Conservation (phyloP, 2,329 filamentous ascomycete species). For the Xylariaceae sp. region DNA sequence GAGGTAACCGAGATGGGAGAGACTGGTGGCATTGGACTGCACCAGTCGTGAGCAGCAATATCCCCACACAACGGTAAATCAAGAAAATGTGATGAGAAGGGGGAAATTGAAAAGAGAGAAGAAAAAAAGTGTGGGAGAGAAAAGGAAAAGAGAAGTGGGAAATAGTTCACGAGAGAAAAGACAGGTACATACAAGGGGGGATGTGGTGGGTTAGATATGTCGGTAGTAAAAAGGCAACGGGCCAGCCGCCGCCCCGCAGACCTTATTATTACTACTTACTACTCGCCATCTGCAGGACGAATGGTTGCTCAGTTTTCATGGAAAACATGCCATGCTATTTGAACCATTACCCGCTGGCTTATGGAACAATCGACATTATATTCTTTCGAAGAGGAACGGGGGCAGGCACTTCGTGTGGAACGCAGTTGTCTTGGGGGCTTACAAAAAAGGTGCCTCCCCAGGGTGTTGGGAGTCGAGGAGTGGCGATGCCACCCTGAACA, state of each 20-base stretch:
- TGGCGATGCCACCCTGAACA: slow-evolving; percentile 12
- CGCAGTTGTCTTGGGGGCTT: not conserved
- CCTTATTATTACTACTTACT: slow-evolving; percentile 22
- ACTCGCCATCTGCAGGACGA: no score
- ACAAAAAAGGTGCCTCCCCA: not conserved
- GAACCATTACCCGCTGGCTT: no score
- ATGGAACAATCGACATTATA: no score
- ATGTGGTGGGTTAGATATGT: slow-evolving; percentile 32
- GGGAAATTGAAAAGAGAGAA: slow-evolving; percentile 7
- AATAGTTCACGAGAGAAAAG: slow-evolving; percentile 27
- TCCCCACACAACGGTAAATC: no score
- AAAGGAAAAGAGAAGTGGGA: slow-evolving; percentile 22
- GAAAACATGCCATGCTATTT: no score
- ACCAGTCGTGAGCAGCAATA: no score
- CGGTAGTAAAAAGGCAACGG: slow-evolving; percentile 20
- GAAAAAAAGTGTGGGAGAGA: slow-evolving; percentile 11
- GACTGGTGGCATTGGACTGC: slow-evolving; percentile 15
- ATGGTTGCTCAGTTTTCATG: no score
- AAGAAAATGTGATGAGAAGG: slow-evolving; percentile 9
- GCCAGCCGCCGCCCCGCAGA: slow-evolving; percentile 17
- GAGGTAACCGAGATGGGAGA: slow-evolving; percentile 2
- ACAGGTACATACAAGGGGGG: slow-evolving; percentile 23
- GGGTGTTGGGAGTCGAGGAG: slow-evolving; percentile 6
- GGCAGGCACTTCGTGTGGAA: slow-evolving; percentile 11
- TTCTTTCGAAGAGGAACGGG: no score